Base-by-base conservation (phyloP, 208 protist genomes). In the Leishmania major region DNA sequence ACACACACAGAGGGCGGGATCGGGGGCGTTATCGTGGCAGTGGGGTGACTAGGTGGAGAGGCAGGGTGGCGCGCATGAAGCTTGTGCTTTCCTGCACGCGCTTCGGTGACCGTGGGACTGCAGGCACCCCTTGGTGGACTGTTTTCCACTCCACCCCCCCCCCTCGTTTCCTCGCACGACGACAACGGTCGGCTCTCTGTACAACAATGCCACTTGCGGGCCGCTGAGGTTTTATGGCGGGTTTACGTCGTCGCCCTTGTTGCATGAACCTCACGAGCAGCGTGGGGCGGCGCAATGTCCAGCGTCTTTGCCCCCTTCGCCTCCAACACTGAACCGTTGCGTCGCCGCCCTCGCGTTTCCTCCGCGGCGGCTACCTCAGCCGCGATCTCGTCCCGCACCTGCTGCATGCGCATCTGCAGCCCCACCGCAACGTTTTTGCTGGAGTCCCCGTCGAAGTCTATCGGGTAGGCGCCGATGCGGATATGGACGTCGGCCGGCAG, bases 401-500 rank as follows among this genome's bases (percentile, higher is more conserved):
- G 72, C 82, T 92, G 88, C 78, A 92, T 87, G 51, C 66, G 47
- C 49, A 67, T 25, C 69, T 88, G 85, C 80, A 92, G 78, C 37
- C 78, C 37, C 76, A 55, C 57, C 8, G 86, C 86, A 5, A 92
- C 71, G 28, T 74, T 45, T 55, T 81, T 82, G 79, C 82, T 86
- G 60, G 79, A 57, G 13, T 86, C 71, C 53, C 77, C 80, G 67
- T 87, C 84, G 15, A 82, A 88, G 77, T 92, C 80, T 28, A 90
- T 77, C 67, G 79, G 78, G 66, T 84, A 89, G 11, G 17, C n/a
- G 0, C 87, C 87, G 37, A 92, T 75, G 66, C 84, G 82, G 3
- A 90, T 72, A 78, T 81, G 69, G 60, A 94, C 90, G 70, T 91
- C 84, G 0, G 91, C 91, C 0, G 89, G 86, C 19, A 84, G 74